phyloP scores from a whole-genome alignment of 2,329 filamentous ascomycete species.

The Aspergillus hiratsukae region DNA sequence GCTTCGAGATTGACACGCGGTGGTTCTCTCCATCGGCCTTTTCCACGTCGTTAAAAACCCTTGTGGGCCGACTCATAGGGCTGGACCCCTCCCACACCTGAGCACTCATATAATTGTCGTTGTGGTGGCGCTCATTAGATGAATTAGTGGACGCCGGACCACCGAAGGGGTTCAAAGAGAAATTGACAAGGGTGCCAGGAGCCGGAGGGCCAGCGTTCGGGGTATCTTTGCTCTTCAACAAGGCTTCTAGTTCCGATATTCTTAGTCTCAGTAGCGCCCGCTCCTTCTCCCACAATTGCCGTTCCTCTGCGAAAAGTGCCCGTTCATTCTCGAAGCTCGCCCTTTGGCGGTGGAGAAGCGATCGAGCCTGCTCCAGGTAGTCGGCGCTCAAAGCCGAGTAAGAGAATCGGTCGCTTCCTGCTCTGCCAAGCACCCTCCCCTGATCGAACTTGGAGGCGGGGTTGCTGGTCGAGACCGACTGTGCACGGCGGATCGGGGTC shows the following conservation, averaged over 20 bases:
- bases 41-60: slow-evolving; percentile 40
- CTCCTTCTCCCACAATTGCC: slow-evolving; percentile 43
- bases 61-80: slow-evolving; percentile 36
- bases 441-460: slow-evolving; percentile 26
- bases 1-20: slow-evolving; percentile 26
- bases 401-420: slow-evolving; percentile 12
- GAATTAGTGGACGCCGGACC: slow-evolving; percentile 4
- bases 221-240: slow-evolving; percentile 20
- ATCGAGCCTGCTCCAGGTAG: slow-evolving; percentile 41
- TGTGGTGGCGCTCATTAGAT: slow-evolving; percentile 3
- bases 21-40: slow-evolving; percentile 20
- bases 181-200: slow-evolving; percentile 8
- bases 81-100: slow-evolving; percentile 45
- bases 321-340: slow-evolving; percentile 38
- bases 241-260: slow-evolving; percentile 39
- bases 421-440: slow-evolving; percentile 16
- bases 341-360: slow-evolving; percentile 36
- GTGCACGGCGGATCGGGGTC: slow-evolving; percentile 33
- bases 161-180: slow-evolving; percentile 12
- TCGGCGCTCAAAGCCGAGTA: slow-evolving; percentile 26
- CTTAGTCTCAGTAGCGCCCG: slow-evolving; percentile 37
- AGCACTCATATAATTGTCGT: slow-evolving; percentile 10
- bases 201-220: slow-evolving; percentile 3
- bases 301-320: slow-evolving; percentile 39
- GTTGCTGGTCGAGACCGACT: slow-evolving; percentile 36